Conservation (phyloP, 306 rosid species). For the Glycine tomentella region DNA sequence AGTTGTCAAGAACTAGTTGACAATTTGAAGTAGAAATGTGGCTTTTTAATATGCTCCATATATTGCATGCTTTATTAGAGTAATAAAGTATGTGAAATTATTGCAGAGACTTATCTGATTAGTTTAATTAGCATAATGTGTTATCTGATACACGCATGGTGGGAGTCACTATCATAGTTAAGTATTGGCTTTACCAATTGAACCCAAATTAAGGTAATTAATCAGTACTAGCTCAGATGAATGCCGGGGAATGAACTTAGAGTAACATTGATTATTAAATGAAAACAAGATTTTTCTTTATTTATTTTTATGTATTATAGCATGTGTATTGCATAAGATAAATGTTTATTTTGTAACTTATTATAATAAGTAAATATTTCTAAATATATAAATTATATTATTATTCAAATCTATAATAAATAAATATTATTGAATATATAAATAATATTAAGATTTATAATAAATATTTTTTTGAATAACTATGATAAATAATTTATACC, state of each 20-base stretch:
- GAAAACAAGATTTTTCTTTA: no score
- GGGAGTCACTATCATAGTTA: slow-evolving; percentile 44
- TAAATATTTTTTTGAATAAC: no score
- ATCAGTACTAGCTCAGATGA: background rate
- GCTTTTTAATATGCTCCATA: slow-evolving; percentile 4
- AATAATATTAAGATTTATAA: no score
- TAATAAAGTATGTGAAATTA: slow-evolving; percentile 37
- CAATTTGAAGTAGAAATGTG: slow-evolving; percentile 1
- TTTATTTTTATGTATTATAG: no score
- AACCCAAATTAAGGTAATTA: background rate
- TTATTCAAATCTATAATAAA: no score
- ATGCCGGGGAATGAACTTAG: background rate
- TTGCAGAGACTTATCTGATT: slow-evolving; percentile 4
- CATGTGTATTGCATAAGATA: no score
- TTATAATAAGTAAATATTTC: no score
- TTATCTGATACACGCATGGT: slow-evolving; percentile 15
- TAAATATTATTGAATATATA: no score
- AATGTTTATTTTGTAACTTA: no score
- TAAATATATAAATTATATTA: no score
- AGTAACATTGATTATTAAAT: no score
- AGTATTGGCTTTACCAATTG: slow-evolving; percentile 18
- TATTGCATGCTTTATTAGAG: slow-evolving; percentile 6
- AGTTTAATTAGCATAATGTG: slow-evolving; percentile 27
- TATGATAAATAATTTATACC: no score
- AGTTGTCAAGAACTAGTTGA: slow-evolving; percentile 30